phyloP scores from a whole-genome alignment of 352 stramenopile genomes.

The Phytophthora hibernalis region DNA sequence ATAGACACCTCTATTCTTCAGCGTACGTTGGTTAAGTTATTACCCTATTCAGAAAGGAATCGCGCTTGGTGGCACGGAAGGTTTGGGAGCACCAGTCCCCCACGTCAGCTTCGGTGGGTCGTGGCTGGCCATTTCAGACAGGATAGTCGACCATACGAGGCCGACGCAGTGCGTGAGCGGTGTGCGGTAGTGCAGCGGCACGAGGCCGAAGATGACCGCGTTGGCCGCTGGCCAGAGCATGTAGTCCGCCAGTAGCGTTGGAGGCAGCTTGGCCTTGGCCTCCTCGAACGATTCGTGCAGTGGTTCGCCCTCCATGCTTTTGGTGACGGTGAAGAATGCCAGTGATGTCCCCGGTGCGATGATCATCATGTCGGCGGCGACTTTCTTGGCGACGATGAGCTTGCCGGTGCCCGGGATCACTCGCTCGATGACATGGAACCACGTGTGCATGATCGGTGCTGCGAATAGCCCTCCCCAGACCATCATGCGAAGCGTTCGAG shows the following conservation, averaged over 20 bases:
- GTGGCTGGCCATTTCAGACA: slow-evolving; percentile 44
- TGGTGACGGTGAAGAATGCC: slow-evolving; percentile 43
- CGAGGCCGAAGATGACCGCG: slow-evolving; percentile 40
- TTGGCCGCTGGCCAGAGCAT: slow-evolving; percentile 51
- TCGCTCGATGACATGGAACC: slow-evolving; percentile 83
- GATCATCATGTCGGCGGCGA: slow-evolving; percentile 47
- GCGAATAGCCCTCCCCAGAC: slow-evolving; percentile 86
- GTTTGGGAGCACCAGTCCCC: slow-evolving; percentile 5
- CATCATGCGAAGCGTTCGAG: slow-evolving; percentile 73
- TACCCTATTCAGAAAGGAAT: slow-evolving; percentile 9
- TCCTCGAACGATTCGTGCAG: slow-evolving; percentile 33
- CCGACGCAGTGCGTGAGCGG: slow-evolving; percentile 47
- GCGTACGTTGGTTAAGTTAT: not conserved
- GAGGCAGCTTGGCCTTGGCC: slow-evolving; percentile 39
- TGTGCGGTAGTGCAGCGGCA: slow-evolving; percentile 48
- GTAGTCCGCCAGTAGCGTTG: slow-evolving; percentile 48
- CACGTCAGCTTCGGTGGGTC: slow-evolving; percentile 23
- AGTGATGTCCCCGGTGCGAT: slow-evolving; percentile 39
- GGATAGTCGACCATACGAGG: slow-evolving; percentile 49
- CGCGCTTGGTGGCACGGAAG: slow-evolving; percentile 20
- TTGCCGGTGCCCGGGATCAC: slow-evolving; percentile 28
- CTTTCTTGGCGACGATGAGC: slow-evolving; percentile 43
- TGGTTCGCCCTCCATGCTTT: slow-evolving; percentile 42
- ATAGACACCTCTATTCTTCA: not conserved
- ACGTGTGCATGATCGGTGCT: slow-evolving; percentile 88